Base-by-base conservation (phyloP, 352 stramenopile genomes). In the Pythium vanterpoolii region DNA sequence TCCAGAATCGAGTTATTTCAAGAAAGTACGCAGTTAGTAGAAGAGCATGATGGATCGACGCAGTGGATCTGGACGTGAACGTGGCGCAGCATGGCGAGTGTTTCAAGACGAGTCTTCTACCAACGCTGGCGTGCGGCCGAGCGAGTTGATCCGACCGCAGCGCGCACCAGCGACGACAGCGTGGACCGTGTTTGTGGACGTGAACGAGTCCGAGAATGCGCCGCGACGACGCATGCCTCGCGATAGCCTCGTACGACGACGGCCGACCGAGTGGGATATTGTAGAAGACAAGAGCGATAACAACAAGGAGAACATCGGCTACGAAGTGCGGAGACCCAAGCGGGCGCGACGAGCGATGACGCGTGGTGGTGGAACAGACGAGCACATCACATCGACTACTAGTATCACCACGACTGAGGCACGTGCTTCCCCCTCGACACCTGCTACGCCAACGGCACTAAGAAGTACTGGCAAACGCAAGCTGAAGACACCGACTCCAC, bases 241-340 rank as follows among this genome's bases (percentile, higher is more conserved):
- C 10, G 46, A 46, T 9, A 63, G n/a, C 19, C 36, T 56, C 44
- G 47, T 49, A n/a, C 44, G 56, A 13, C 44, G 26, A 33, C 45
- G 45, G 11, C 46, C 56, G 9, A 56, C 47, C 19, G 40, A 48
- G 48, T 66, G 58, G 58, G 27, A 21, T 3, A 24, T 55, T 13
- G 72, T 64, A 31, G 70, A 79, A 26, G 60, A 66, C 46, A 63
- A 71, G 31, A 69, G 83, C 50, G 72, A 87, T 44, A 57, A 49
- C 55, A 74, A 89, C 66, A 89, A 89, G 69, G 79, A 89, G 61
- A 89, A 89, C 66, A 56, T 79, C n/a, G 79, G 76, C 33, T 80
- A 83, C 52, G 64, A 79, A 30, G 71, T 86, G 53, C 73, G 71
- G 23, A 68, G 72, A 8, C 69, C 66, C 52, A 56, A 50, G 62